Evolutionary conservation across 2,329 filamentous ascomycete genomes (phyloP).

Genomic region (Chrysosporium keratinophilum): DNA sequence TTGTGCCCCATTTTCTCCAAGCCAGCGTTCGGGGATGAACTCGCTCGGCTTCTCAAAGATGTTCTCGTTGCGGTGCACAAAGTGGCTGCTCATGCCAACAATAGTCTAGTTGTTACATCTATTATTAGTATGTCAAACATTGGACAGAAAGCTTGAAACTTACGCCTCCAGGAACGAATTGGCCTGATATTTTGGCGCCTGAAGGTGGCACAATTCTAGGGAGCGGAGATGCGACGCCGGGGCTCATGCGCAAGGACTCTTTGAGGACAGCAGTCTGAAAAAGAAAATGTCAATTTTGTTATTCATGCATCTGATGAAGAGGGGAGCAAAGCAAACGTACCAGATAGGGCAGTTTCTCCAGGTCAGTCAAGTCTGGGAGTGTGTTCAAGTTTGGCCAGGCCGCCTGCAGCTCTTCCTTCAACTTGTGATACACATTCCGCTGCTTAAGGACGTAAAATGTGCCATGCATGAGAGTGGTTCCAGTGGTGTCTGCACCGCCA

Average conservation of each 20-base stretch:
- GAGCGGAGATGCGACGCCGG: conserved; percentile 25
- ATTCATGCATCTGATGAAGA: background rate
- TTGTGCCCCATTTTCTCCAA: background rate
- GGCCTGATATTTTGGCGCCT: conserved; percentile 19
- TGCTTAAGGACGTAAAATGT: conserved; percentile 33
- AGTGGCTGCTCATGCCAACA: conserved; percentile 21
- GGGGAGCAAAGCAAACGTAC: conserved; percentile 3
- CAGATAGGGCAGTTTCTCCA: conserved; percentile 31
- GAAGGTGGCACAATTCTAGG: conserved; percentile 21
- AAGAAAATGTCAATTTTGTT: background rate
- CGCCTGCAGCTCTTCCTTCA: conserved; percentile 31
- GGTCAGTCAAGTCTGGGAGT: conserved; percentile 24
- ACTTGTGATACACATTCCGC: conserved; percentile 23
- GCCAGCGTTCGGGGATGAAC: conserved; percentile 8
- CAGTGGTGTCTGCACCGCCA: conserved; percentile 39
- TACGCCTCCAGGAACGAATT: conserved; percentile 20
- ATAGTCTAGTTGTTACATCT: conserved; percentile 17
- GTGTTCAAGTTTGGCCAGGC: conserved; percentile 30
- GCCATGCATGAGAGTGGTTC: conserved; percentile 34
- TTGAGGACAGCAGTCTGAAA: conserved; percentile 30
- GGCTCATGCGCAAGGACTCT: conserved; percentile 31
- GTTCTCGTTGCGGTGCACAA: conserved; percentile 21
- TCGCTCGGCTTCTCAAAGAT: conserved; percentile 5
- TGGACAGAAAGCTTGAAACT: conserved; percentile 6
- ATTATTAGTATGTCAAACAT: background rate